These are phyloP conservation scores for Penicillium corylophilum DNA, from an alignment of 2,329 filamentous ascomycete genomes.

Conservation along the genomic window DNA sequence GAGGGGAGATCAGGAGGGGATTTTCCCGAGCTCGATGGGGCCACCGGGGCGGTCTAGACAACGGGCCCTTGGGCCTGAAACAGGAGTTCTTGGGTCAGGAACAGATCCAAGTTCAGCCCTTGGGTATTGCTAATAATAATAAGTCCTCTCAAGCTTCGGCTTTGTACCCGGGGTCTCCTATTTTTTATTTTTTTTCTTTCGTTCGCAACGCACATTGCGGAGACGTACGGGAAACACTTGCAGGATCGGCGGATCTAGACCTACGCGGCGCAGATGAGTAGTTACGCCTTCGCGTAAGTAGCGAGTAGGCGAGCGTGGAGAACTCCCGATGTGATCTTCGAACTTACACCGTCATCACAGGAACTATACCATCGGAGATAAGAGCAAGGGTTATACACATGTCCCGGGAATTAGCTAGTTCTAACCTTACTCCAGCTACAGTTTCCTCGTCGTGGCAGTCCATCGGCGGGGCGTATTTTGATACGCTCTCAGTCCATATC, in stretches of 20 bases:
- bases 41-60: slow-evolving; percentile 35
- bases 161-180: neutral
- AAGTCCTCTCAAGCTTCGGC: neutral
- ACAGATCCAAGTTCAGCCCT: neutral
- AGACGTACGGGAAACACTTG: slow-evolving; percentile 4
- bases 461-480: neutral
- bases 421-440: neutral
- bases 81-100: slow-evolving; percentile 14
- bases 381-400: neutral
- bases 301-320: neutral
- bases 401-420: neutral
- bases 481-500: slow-evolving; percentile 3
- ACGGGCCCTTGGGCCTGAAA: slow-evolving; percentile 20
- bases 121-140: neutral
- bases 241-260: slow-evolving; percentile 28
- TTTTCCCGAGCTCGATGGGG: slow-evolving; percentile 25
- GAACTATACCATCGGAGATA: neutral
- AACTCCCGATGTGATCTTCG: neutral
- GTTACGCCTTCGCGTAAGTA: neutral
- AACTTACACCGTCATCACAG: neutral
- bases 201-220: slow-evolving; percentile 1
- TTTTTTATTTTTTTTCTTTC: neutral
- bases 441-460: neutral
- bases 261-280: neutral
- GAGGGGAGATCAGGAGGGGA: slow-evolving; percentile 24